phyloP scores from a whole-genome alignment of 805 yeast genomes.

The Pichia gijzeniarum region DNA sequence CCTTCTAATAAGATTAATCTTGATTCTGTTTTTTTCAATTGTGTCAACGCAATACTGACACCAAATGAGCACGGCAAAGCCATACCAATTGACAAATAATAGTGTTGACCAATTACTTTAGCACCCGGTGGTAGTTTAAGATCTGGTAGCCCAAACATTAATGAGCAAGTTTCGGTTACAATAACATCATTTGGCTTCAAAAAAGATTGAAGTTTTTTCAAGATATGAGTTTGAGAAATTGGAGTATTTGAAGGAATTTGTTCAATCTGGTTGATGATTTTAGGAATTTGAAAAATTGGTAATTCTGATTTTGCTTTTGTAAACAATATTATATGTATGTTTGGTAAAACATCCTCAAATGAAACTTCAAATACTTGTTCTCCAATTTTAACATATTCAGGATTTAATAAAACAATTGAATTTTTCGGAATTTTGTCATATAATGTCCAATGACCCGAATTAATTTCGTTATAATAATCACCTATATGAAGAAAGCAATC shows the following conservation, averaged over 20 bases:
- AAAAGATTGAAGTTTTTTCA: conserved; percentile 31
- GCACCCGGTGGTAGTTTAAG: conserved; percentile 51
- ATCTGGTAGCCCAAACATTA: conserved; percentile 72
- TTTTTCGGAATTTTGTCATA: conserved; percentile 34
- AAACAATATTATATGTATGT: conserved; percentile 32
- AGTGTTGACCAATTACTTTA: conserved; percentile 56
- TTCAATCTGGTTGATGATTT: conserved; percentile 14
- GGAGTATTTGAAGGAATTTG: conserved; percentile 25
- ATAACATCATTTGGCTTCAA: conserved; percentile 55
- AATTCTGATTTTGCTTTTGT: conserved; percentile 18
- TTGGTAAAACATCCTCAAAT: conserved; percentile 39
- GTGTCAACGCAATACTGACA: conserved; percentile 65
- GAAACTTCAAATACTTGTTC: conserved; percentile 38
- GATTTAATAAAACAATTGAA: conserved; percentile 44
- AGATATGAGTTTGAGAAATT: conserved; percentile 43
- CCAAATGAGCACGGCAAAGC: conserved; percentile 87
- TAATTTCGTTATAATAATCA: conserved; percentile 57
- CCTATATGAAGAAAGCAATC: conserved; percentile 75
- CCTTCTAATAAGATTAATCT: conserved; percentile 76
- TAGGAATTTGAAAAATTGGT: conserved; percentile 12
- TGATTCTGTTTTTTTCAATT: conserved; percentile 29
- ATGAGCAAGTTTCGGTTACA: conserved; percentile 79
- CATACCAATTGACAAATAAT: conserved; percentile 82
- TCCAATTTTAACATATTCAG: conserved; percentile 46
- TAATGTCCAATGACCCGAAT: conserved; percentile 58